Evolutionary conservation across 2,329 filamentous ascomycete genomes (phyloP).

Genomic region (Penicillium sp.): DNA sequence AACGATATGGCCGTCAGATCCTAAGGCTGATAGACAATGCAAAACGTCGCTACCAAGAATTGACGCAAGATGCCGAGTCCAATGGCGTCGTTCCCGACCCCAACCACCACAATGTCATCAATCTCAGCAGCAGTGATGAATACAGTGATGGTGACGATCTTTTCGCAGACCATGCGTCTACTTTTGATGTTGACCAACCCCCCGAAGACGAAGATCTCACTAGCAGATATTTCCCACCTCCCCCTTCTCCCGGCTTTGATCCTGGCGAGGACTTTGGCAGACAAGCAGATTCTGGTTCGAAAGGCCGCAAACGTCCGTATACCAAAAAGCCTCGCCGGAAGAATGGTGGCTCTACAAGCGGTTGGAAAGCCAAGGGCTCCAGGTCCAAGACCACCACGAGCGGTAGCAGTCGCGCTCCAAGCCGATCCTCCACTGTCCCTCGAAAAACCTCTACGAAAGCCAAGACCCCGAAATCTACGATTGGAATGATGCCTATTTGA

Average conservation of each 20-base stretch:
- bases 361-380: conserved; percentile 26
- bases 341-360: conserved; percentile 19
- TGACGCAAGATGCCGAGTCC: conserved; percentile 47
- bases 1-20: conserved; percentile 45
- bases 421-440: conserved; percentile 18
- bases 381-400: conserved; percentile 24
- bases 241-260: conserved; percentile 22
- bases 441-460: conserved; percentile 26
- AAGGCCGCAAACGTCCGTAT: conserved; percentile 26
- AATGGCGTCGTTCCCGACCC: conserved; percentile 51
- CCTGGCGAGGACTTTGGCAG: conserved; percentile 25
- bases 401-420: conserved; percentile 13
- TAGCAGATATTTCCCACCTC: conserved; percentile 36
- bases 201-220: conserved; percentile 25
- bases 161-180: conserved; percentile 28
- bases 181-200: conserved; percentile 24
- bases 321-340: conserved; percentile 31
- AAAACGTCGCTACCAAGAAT: conserved; percentile 42
- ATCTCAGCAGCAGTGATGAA: conserved; percentile 45
- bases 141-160: conserved; percentile 34
- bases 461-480: conserved; percentile 30
- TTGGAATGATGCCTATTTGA: conserved; percentile 44
- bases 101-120: conserved; percentile 49
- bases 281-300: conserved; percentile 19
- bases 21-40: conserved; percentile 44